Percentiles rank a stretch among this genome's conserved stretches.
Conservation (phyloP, 2,329 filamentous ascomycete species). For the Colletotrichum tofieldiae region DNA sequence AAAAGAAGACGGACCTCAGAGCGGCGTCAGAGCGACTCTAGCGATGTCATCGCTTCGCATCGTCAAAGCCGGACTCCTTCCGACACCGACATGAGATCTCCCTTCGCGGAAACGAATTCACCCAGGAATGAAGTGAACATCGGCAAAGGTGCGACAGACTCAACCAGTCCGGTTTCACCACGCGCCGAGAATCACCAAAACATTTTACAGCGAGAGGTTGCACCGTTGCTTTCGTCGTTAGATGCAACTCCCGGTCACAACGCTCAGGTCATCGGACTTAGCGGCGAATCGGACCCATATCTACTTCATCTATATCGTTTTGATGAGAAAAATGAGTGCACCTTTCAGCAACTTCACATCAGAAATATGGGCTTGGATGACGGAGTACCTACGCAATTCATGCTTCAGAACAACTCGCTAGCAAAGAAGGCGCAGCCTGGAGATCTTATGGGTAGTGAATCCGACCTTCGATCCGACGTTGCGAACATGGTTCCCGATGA, state of each 20-base stretch:
- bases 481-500: constrained; percentile 21
- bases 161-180: neutral
- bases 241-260: constrained; percentile 26
- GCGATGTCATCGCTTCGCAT: constrained; percentile 1
- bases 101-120: neutral
- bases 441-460: neutral
- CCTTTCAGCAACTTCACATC: constrained; percentile 30
- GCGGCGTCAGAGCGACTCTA: neutral
- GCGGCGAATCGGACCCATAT: constrained; percentile 35
- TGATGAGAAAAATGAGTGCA: constrained; percentile 29
- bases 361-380: constrained; percentile 30
- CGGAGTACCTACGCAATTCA: constrained; percentile 30
- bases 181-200: neutral
- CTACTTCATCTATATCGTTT: constrained; percentile 29
- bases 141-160: neutral
- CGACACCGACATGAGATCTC: neutral
- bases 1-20: constrained; percentile 23
- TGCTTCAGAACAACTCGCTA: constrained; percentile 30
- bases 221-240: neutral
- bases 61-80: neutral
- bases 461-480: constrained; percentile 17
- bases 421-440: constrained; percentile 32
- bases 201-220: neutral
- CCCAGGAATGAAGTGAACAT: constrained; percentile 5
- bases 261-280: constrained; percentile 34